A percentile compares a stretch with the other conserved stretches of the same genome.
phyloP scores from a whole-genome alignment of 768 basidiomycete species.

The Boletellus ananiceps region DNA sequence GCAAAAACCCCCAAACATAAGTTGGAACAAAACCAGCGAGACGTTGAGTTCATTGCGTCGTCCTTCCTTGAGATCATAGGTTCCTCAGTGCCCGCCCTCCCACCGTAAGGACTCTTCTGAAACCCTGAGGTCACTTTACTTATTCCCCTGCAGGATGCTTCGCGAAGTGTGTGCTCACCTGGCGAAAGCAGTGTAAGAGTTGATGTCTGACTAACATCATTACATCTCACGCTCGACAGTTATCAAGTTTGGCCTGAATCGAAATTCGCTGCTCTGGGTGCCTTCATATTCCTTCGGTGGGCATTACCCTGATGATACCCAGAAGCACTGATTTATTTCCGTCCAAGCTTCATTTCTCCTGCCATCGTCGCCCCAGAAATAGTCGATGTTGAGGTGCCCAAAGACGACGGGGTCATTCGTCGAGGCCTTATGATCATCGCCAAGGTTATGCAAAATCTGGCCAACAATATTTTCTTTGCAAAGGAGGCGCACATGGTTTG shows the following conservation, averaged over 20 bases:
- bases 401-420: slow-evolving; percentile 56
- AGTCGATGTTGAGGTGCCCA: slow-evolving; percentile 77
- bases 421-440: slow-evolving; percentile 83
- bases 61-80: slow-evolving; percentile 73
- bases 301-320: slow-evolving; percentile 4
- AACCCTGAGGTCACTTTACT: neutral
- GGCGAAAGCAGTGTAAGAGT: slow-evolving; percentile 65
- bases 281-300: slow-evolving; percentile 87
- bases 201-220: slow-evolving; percentile 1
- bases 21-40: slow-evolving; percentile 60
- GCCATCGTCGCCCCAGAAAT: slow-evolving; percentile 83
- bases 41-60: slow-evolving; percentile 67
- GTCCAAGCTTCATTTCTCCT: slow-evolving; percentile 81
- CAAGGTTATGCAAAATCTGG: slow-evolving; percentile 89
- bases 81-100: slow-evolving; percentile 63
- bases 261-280: slow-evolving; percentile 78
- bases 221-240: slow-evolving; percentile 32
- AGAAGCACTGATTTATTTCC: slow-evolving; percentile 1
- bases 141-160: slow-evolving; percentile 57
- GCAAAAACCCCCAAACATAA: slow-evolving; percentile 54
- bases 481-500: slow-evolving; percentile 85
- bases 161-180: slow-evolving; percentile 86
- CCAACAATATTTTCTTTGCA: slow-evolving; percentile 91
- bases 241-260: slow-evolving; percentile 71
- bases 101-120: slow-evolving; percentile 51